Percentiles rank a stretch among this genome's conserved stretches.
phyloP scores from a whole-genome alignment of 1,284 basidiomycete species.

The Kwoniella shivajii region DNA sequence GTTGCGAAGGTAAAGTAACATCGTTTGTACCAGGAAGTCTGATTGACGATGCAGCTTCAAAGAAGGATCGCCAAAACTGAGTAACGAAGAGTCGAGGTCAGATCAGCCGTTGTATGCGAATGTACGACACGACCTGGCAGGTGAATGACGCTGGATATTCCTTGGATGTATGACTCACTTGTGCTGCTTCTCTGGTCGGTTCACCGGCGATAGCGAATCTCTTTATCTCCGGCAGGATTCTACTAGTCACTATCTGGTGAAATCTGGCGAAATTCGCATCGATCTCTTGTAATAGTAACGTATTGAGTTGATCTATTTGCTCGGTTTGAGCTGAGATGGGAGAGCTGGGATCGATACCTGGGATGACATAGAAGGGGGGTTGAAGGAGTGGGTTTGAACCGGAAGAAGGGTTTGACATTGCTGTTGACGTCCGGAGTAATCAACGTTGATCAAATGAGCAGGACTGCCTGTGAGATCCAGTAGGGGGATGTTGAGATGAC shows the following conservation, averaged over 20 bases:
- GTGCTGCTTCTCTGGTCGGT: constrained; percentile 83
- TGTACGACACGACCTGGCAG: too few relatives aligned
- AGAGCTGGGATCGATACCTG: constrained; percentile 72
- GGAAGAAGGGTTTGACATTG: neutral
- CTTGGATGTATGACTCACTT: too few relatives aligned
- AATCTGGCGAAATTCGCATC: constrained; percentile 91
- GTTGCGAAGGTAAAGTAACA: constrained; percentile 4
- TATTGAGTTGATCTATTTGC: constrained; percentile 93
- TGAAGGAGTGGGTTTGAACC: constrained; percentile 33
- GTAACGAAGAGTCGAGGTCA: neutral
- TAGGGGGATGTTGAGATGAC: too few relatives aligned
- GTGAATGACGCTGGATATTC: too few relatives aligned
- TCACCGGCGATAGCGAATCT: constrained; percentile 82
- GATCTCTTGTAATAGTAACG: constrained; percentile 75
- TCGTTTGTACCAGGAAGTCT: constrained; percentile 69
- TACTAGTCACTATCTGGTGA: constrained; percentile 79
- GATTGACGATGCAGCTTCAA: constrained; percentile 84
- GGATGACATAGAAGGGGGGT: constrained; percentile 58
- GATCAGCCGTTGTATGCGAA: neutral
- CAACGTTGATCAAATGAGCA: too few relatives aligned
- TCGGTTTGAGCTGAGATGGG: constrained; percentile 75
- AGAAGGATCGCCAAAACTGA: constrained; percentile 95
- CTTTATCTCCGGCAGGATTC: constrained; percentile 82
- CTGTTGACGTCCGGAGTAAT: neutral
- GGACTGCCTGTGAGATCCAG: too few relatives aligned